Evolutionary conservation across 257 asterid genomes (phyloP).

Genomic region (Ocimum tenuiflorum): DNA sequence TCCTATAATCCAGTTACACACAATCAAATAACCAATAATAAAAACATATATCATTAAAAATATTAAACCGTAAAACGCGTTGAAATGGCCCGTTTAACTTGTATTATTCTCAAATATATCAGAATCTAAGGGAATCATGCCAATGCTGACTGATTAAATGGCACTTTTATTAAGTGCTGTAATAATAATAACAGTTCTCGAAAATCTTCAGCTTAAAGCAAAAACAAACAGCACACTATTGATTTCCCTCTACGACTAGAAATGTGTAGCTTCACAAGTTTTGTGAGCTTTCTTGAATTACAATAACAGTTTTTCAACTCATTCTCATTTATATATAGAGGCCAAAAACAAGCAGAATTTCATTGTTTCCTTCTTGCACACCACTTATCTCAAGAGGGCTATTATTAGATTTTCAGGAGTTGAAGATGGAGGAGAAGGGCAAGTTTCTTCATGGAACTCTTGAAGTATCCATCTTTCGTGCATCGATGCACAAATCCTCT

Average conservation of each 20-base stretch:
- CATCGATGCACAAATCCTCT: conserved; percentile 41
- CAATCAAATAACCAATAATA: neutral
- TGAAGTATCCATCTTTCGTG: conserved; percentile 74
- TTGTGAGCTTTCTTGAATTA: conserved; percentile 34
- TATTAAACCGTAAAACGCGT: neutral
- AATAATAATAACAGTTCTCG: neutral
- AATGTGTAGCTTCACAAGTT: conserved; percentile 43
- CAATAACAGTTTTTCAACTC: conserved; percentile 31
- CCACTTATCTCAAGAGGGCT: conserved; percentile 10
- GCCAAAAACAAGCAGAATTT: neutral
- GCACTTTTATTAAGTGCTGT: too few species aligned
- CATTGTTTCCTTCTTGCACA: neutral
- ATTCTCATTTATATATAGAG: conserved; percentile 19
- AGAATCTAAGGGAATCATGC: conserved; percentile 17
- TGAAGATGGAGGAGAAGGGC: conserved; percentile 44
- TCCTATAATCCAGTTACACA: neutral
- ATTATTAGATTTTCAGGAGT: neutral
- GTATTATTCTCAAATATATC: neutral
- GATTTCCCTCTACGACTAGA: conserved; percentile 52
- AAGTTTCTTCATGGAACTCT: conserved; percentile 82
- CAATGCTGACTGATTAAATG: neutral
- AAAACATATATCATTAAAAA: neutral
- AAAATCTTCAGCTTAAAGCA: conserved; percentile 64
- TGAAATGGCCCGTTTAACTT: neutral
- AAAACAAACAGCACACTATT: conserved; percentile 30